Conservation (phyloP, 768 basidiomycete genomes). For the Trametes coccinea region DNA sequence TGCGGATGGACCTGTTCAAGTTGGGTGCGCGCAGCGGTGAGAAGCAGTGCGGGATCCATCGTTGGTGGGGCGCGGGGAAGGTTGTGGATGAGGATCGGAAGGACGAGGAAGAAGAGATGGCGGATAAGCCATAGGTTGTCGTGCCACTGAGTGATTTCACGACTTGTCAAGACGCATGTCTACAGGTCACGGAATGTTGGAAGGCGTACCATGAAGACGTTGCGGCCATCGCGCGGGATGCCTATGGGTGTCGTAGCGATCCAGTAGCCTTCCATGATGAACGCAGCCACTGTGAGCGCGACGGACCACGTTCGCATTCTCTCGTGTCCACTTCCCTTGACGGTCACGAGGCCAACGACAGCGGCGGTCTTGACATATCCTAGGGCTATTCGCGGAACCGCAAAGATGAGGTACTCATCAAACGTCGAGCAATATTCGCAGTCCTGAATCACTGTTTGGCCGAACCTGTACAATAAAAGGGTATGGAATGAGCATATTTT, state of each 20-base stretch:
- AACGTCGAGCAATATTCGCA: conserved; percentile 68
- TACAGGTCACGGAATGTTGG: too few relatives aligned
- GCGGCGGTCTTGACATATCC: conserved; percentile 60
- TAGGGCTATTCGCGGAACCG: conserved; percentile 53
- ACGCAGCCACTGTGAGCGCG: conserved; percentile 48
- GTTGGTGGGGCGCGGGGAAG: conserved; percentile 38
- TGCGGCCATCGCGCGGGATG: conserved; percentile 42
- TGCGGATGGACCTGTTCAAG: conserved; percentile 44
- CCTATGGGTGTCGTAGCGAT: conserved; percentile 48
- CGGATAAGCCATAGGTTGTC: conserved; percentile 57
- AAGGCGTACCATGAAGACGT: conserved; percentile 42
- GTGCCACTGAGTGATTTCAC: too few relatives aligned
- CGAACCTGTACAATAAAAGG: too few relatives aligned
- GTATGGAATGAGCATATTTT: too few relatives aligned
- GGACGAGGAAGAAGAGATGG: conserved; percentile 55
- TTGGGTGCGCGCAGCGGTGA: conserved; percentile 29
- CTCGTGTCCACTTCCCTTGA: conserved; percentile 41
- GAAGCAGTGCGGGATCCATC: conserved; percentile 11
- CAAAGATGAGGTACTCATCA: conserved; percentile 60
- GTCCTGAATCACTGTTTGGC: conserved; percentile 60
- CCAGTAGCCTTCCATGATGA: conserved; percentile 56
- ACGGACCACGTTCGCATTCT: conserved; percentile 48
- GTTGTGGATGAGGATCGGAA: conserved; percentile 52
- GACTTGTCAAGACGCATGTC: too few relatives aligned
- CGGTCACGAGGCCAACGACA: conserved; percentile 52